Conservation (phyloP, 2,329 filamentous ascomycete genomes). For the Penicillium sclerotigenum region DNA sequence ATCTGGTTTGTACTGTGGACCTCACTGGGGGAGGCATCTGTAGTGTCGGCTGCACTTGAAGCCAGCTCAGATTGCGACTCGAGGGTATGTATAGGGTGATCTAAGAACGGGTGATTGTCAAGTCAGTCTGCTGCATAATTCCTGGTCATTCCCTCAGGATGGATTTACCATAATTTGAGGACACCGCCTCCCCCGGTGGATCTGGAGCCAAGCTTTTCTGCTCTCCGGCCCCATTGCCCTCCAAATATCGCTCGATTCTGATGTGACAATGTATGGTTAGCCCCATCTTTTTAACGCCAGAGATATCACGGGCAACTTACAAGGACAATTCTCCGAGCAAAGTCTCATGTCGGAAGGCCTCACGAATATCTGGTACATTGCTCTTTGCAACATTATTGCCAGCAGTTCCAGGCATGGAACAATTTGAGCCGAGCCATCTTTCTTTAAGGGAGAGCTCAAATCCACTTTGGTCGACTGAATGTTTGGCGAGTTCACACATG, state of each 20-base stretch:
- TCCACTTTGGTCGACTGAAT: conserved; percentile 90
- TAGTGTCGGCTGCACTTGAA: background rate
- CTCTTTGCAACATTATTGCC: conserved; percentile 95
- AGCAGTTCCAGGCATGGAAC: conserved; percentile 69
- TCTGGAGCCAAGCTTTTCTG: conserved; percentile 21
- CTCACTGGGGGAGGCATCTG: background rate
- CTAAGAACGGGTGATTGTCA: background rate
- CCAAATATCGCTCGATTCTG: conserved; percentile 31
- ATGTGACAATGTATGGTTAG: conserved; percentile 6
- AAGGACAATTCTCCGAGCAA: conserved; percentile 78
- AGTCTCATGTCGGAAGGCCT: conserved; percentile 86
- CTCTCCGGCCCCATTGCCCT: conserved; percentile 16
- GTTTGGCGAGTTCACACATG: conserved; percentile 97
- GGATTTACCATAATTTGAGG: conserved; percentile 9
- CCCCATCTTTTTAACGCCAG: background rate
- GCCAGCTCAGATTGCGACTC: background rate
- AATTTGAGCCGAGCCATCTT: conserved; percentile 82
- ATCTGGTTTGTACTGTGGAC: background rate
- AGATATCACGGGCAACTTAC: conserved; percentile 49
- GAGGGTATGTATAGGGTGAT: background rate
- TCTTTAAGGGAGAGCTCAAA: conserved; percentile 88
- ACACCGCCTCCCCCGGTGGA: background rate
- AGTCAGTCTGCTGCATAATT: background rate
- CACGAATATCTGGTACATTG: conserved; percentile 89
- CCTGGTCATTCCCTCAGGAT: background rate